phyloP scores from a whole-genome alignment of 805 yeast genomes.

The Jamesozyma gamospora region DNA sequence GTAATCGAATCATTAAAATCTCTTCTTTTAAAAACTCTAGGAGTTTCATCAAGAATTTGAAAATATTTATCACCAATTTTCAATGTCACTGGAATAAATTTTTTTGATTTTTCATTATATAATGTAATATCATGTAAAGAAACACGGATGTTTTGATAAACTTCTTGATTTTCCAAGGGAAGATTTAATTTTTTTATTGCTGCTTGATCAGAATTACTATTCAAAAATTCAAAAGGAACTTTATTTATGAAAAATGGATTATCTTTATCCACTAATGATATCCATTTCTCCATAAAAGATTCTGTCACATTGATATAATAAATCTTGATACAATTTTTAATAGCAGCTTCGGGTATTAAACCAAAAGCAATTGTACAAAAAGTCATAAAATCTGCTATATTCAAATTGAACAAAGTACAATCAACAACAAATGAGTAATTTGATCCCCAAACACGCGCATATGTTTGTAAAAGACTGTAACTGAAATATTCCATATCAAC shows the following conservation, averaged over 20 bases:
- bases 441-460: slow-evolving; percentile 62
- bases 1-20: slow-evolving; percentile 22
- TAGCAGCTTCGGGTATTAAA: slow-evolving; percentile 42
- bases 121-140: slow-evolving; percentile 41
- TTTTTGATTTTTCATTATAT: slow-evolving; percentile 36
- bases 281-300: slow-evolving; percentile 17
- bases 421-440: slow-evolving; percentile 54
- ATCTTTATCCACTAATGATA: slow-evolving; percentile 4
- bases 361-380: slow-evolving; percentile 27
- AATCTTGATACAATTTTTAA: slow-evolving; percentile 41
- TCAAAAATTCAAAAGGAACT: slow-evolving; percentile 30
- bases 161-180: slow-evolving; percentile 30
- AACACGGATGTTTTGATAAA: slow-evolving; percentile 39
- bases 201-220: slow-evolving; percentile 35
- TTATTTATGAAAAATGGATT: slow-evolving; percentile 10
- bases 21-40: slow-evolving; percentile 30
- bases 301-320: slow-evolving; percentile 37
- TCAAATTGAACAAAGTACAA: slow-evolving; percentile 45
- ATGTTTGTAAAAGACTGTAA: slow-evolving; percentile 50
- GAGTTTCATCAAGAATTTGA: slow-evolving; percentile 40
- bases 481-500: slow-evolving; percentile 39
- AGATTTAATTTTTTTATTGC: slow-evolving; percentile 35
- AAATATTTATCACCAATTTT: slow-evolving; percentile 58
- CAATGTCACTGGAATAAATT: slow-evolving; percentile 47
- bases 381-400: slow-evolving; percentile 8